These are phyloP conservation scores for Chamaecyparis obtusa DNA, from an alignment of 75 land plant genomes.

Conservation along the genomic window DNA sequence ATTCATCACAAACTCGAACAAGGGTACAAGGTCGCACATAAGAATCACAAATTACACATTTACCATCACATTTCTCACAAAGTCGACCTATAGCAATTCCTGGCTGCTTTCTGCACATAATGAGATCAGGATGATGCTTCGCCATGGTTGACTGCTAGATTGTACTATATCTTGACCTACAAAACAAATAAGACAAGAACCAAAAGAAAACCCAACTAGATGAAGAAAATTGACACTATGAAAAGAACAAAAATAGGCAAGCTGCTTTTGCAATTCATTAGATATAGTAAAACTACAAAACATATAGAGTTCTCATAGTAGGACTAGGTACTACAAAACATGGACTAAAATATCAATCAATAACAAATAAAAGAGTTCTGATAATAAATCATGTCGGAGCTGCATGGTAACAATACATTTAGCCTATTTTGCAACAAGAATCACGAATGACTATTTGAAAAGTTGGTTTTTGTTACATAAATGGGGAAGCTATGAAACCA, in stretches of 20 bases:
- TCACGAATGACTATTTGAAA: neutral
- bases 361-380: no score
- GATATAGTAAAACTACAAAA: neutral
- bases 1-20: constrained; percentile 71
- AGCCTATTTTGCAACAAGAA: no score
- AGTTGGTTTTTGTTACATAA: no score
- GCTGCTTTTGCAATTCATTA: neutral
- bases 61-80: constrained; percentile 78
- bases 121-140: constrained; percentile 78
- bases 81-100: constrained; percentile 73
- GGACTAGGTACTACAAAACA: neutral
- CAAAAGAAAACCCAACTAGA: neutral
- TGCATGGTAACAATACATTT: no score
- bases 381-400: no score
- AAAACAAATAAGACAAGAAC: neutral
- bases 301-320: neutral
- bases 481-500: no score
- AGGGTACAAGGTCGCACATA: constrained; percentile 74
- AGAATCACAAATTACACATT: constrained; percentile 75
- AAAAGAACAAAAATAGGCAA: neutral
- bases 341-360: neutral
- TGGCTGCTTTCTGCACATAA: constrained; percentile 81
- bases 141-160: constrained; percentile 36
- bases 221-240: neutral
- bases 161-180: constrained; percentile 11